Conservation (phyloP, 495 filamentous ascomycete species). For the Pyrenula massariospora region DNA sequence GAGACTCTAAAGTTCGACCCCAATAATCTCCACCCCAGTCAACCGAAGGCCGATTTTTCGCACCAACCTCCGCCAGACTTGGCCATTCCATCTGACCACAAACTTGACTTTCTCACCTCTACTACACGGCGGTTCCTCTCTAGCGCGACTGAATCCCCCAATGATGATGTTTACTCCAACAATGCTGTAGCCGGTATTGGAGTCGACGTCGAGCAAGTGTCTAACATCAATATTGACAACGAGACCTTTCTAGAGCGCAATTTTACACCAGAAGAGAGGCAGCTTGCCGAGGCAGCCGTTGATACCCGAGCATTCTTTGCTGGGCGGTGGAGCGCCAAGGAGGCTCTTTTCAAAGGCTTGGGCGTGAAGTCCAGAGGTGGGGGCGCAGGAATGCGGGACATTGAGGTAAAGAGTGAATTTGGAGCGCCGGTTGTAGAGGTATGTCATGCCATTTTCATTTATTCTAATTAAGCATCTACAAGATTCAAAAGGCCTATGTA, state of each 20-base stretch:
- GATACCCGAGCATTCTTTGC: conserved; percentile 76
- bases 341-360: conserved; percentile 95
- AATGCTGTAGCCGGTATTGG: conserved; percentile 84
- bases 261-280: conserved; percentile 72
- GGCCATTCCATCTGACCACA: conserved; percentile 53
- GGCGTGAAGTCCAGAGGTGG: conserved; percentile 78
- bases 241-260: conserved; percentile 91
- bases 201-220: conserved; percentile 81
- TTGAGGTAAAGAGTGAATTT: conserved; percentile 78
- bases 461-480: not conserved
- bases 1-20: conserved; percentile 93
- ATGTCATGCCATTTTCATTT: conserved; percentile 30
- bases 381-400: conserved; percentile 82
- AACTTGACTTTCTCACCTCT: too few species aligned
- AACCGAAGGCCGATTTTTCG: too few species aligned
- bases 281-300: conserved; percentile 71
- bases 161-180: too few species aligned
- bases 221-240: conserved; percentile 79
- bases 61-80: conserved; percentile 53
- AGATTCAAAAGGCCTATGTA: too few species aligned
- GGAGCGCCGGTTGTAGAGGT: conserved; percentile 79
- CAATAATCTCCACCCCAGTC: too few species aligned
- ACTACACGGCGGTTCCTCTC: too few species aligned
- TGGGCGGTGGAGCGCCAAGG: conserved; percentile 92
- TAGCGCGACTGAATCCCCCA: too few species aligned